phyloP scores from a whole-genome alignment of 495 filamentous ascomycete genomes.

The Penicillium paradoxum region DNA sequence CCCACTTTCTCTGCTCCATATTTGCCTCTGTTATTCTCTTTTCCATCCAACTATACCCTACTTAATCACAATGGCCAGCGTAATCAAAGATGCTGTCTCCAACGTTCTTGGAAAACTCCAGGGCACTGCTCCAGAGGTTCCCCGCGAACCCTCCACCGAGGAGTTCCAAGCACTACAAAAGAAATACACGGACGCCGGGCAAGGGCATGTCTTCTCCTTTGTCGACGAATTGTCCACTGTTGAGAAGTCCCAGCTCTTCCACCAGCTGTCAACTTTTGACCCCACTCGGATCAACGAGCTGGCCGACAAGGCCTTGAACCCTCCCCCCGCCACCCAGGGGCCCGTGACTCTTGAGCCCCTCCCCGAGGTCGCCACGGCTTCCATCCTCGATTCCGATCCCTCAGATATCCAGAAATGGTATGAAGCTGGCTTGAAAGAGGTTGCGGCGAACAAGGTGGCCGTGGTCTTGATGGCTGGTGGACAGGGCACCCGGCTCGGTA shows the following conservation, averaged over 20 bases:
- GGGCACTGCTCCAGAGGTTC: conserved; percentile 40
- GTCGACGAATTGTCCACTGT: conserved; percentile 66
- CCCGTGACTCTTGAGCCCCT: conserved; percentile 74
- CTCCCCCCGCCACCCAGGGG: conserved; percentile 51
- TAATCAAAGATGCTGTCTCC: conserved; percentile 49
- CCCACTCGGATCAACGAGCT: conserved; percentile 79
- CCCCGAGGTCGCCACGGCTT: conserved; percentile 81
- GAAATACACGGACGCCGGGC: conserved; percentile 72
- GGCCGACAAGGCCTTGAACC: conserved; percentile 73
- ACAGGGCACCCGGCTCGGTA: conserved; percentile 91
- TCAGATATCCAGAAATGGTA: conserved; percentile 83
- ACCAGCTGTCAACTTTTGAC: conserved; percentile 76
- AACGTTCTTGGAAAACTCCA: conserved; percentile 56
- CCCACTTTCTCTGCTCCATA: neutral
- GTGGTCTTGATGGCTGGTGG: conserved; percentile 97
- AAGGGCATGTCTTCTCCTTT: conserved; percentile 90
- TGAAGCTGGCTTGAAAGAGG: conserved; percentile 73
- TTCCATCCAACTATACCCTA: neutral
- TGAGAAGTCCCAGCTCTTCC: conserved; percentile 75
- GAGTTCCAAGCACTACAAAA: conserved; percentile 69
- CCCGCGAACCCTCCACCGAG: conserved; percentile 63
- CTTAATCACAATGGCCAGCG: conserved; percentile 37
- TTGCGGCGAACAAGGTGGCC: conserved; percentile 83
- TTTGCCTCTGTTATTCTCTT: neutral
- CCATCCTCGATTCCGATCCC: conserved; percentile 82